These are phyloP conservation scores for Puccinia triticina DNA, from an alignment of 1,284 basidiomycete genomes.

Conservation along the genomic window DNA sequence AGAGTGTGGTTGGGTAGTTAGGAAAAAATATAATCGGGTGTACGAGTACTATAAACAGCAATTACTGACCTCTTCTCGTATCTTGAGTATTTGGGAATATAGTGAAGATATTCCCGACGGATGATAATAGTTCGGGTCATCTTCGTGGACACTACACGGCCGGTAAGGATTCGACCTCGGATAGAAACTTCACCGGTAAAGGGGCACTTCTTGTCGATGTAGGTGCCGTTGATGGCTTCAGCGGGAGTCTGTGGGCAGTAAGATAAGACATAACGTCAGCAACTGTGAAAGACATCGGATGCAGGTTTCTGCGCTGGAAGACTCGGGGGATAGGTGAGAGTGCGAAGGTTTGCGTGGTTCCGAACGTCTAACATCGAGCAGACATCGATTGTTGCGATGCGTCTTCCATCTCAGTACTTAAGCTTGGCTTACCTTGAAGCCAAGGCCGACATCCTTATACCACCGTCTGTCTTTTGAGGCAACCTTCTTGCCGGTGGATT, in stretches of 20 bases:
- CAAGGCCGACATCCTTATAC: conserved; percentile 73
- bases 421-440: conserved; percentile 56
- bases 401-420: not conserved
- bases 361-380: not conserved
- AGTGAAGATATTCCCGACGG: conserved; percentile 94
- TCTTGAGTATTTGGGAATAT: conserved; percentile 91
- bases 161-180: conserved; percentile 97
- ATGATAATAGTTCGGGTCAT: conserved; percentile 99
- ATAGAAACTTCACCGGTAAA: conserved; percentile 81
- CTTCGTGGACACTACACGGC: conserved; percentile 96
- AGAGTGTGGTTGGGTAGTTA: not conserved
- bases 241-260: conserved; percentile 70
- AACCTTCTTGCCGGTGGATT: conserved; percentile 79
- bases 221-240: conserved; percentile 94
- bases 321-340: not conserved
- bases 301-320: not conserved
- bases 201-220: conserved; percentile 98
- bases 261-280: not conserved
- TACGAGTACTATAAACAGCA: conserved; percentile 42
- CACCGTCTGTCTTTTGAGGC: conserved; percentile 94
- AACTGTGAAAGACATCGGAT: no score
- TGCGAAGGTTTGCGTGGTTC: not conserved
- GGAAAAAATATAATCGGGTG: conserved; percentile 75
- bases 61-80: conserved; percentile 64
- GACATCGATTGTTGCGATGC: not conserved